A percentile compares a stretch with the other conserved stretches of the same genome.
These are phyloP conservation scores for Immersiporthe knoxdaviesiana DNA, from an alignment of 2,329 filamentous ascomycete species.

Conservation along the genomic window DNA sequence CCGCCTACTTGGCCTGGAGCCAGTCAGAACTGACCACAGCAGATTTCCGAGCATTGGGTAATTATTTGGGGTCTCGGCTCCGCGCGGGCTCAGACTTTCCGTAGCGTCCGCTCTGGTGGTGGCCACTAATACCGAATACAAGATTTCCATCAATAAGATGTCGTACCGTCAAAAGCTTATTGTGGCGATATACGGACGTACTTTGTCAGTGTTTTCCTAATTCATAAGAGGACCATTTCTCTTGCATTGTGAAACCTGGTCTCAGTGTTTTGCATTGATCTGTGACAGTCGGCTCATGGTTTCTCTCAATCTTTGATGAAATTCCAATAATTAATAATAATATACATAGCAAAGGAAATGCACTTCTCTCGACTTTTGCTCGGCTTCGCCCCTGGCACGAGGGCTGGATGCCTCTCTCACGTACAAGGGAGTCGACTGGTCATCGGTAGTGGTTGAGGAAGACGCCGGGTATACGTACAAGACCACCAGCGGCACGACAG, in stretches of 20 bases:
- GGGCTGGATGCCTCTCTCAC: constrained; percentile 17
- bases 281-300: too few species aligned
- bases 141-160: constrained; percentile 9
- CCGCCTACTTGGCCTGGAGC: not conserved
- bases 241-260: too few species aligned
- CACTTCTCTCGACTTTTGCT: not conserved
- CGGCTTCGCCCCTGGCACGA: constrained; percentile 3
- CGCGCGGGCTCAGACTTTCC: not conserved
- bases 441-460: constrained; percentile 67
- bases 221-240: too few species aligned
- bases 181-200: too few species aligned
- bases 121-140: not conserved
- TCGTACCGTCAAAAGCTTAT: not conserved
- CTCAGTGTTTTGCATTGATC: too few species aligned
- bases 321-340: not conserved
- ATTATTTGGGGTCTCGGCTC: not conserved
- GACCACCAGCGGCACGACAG: constrained; percentile 52
- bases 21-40: not conserved
- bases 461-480: constrained; percentile 64
- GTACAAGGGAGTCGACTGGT: constrained; percentile 38
- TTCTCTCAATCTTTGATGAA: not conserved
- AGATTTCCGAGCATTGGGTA: not conserved
- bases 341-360: not conserved
- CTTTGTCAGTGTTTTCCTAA: too few species aligned
- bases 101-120: not conserved